Conservation (phyloP, 805 yeast species). For the Cyberlindnera maclurae region DNA sequence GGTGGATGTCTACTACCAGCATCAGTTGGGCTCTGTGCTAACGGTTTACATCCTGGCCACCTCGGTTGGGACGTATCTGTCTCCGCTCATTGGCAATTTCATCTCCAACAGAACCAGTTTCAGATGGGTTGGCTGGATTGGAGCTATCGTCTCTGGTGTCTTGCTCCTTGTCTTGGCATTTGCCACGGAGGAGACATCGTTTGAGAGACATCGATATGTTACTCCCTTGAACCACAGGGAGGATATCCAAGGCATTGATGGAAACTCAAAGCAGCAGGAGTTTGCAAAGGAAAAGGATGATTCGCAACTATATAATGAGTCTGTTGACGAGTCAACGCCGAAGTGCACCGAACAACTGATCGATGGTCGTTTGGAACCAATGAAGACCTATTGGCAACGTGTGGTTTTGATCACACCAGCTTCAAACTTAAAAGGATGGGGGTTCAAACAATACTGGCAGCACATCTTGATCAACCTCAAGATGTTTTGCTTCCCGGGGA, state of each 20-base stretch:
- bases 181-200: constrained; percentile 65
- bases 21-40: constrained; percentile 65
- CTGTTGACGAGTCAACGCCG: not conserved
- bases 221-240: constrained; percentile 24
- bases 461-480: constrained; percentile 44
- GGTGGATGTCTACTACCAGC: constrained; percentile 71
- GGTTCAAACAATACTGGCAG: constrained; percentile 56
- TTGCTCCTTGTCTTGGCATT: constrained; percentile 47
- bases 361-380: constrained; percentile 36
- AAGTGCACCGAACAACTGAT: constrained; percentile 20
- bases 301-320: not conserved
- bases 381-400: constrained; percentile 38
- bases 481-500: constrained; percentile 60
- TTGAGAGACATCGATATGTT: constrained; percentile 44
- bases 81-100: constrained; percentile 76
- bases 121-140: constrained; percentile 73
- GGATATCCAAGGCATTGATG: constrained; percentile 10
- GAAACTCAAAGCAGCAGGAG: constrained; percentile 13
- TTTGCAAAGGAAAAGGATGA: not conserved
- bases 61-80: constrained; percentile 70
- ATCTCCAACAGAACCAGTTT: constrained; percentile 54
- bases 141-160: constrained; percentile 57
- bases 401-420: constrained; percentile 48
- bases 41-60: constrained; percentile 71
- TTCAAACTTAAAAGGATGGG: constrained; percentile 53